phyloP scores from a whole-genome alignment of 345 rosid genomes.

The Zanthoxylum bungeanum region DNA sequence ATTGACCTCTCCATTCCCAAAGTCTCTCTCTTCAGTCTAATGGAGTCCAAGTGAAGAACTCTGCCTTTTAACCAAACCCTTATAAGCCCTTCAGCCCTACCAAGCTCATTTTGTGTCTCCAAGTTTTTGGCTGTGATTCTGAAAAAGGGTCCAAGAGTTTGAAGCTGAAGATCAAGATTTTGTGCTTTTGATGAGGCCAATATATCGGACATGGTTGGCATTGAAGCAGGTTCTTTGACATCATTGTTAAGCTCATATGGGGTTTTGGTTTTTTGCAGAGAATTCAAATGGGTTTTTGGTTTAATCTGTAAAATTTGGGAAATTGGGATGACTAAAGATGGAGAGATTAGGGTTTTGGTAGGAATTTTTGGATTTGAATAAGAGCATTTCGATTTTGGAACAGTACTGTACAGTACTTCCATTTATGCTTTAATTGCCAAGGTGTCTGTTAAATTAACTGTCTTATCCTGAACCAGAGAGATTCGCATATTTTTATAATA shows the following conservation, averaged over 20 bases:
- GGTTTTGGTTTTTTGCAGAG: neutral
- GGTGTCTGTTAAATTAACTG: neutral
- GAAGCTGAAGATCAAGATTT: constrained; percentile 69
- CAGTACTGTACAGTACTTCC: neutral
- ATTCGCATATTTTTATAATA: neutral
- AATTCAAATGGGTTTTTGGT: constrained; percentile 17
- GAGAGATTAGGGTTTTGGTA: neutral
- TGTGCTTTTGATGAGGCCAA: constrained; percentile 63
- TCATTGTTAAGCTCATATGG: neutral
- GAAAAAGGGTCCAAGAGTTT: constrained; percentile 74
- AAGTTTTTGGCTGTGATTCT: constrained; percentile 68
- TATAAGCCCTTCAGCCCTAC: constrained; percentile 68
- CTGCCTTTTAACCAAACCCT: constrained; percentile 77
- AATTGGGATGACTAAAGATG: constrained; percentile 1
- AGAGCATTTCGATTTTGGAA: constrained; percentile 1
- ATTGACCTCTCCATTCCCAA: constrained; percentile 70
- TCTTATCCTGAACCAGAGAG: neutral
- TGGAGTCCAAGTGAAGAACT: constrained; percentile 79
- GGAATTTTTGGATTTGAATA: neutral
- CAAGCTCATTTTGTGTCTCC: constrained; percentile 56
- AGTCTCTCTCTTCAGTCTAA: constrained; percentile 68
- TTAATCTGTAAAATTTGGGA: neutral
- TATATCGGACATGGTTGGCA: constrained; percentile 80
- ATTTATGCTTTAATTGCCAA: neutral
- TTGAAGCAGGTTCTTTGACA: neutral